Percentiles rank a stretch among this genome's conserved stretches.
Conservation (phyloP, 768 basidiomycete genomes). For the Piloderma croceum region DNA sequence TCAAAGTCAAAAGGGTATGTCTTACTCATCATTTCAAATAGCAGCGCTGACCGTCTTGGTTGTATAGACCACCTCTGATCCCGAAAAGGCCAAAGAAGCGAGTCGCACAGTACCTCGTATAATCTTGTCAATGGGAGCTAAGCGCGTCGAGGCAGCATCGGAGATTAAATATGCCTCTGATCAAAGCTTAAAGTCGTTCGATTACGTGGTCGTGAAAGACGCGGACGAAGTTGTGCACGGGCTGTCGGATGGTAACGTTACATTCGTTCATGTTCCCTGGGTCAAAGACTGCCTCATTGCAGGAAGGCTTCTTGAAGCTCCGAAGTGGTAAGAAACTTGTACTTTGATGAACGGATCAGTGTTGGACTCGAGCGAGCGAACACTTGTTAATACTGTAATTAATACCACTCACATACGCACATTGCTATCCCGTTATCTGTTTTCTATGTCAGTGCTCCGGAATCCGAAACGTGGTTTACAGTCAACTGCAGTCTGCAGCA, state of each 20-base stretch:
- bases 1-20: conserved; percentile 35
- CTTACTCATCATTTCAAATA: conserved; percentile 1
- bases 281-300: conserved; percentile 74
- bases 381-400: too few relatives aligned
- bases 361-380: too few relatives aligned
- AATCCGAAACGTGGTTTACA: too few relatives aligned
- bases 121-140: conserved; percentile 74
- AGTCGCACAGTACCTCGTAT: conserved; percentile 55
- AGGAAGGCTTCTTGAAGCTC: conserved; percentile 46
- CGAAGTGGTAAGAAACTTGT: too few relatives aligned
- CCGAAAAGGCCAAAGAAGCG: conserved; percentile 32
- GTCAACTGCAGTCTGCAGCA: too few relatives aligned
- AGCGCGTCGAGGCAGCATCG: conserved; percentile 57
- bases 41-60: conserved; percentile 9
- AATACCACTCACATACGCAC: too few relatives aligned
- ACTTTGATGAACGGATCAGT: too few relatives aligned
- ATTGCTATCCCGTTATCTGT: too few relatives aligned
- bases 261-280: conserved; percentile 57
- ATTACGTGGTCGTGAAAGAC: conserved; percentile 62
- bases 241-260: conserved; percentile 24
- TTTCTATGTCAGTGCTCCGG: too few relatives aligned
- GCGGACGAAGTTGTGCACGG: conserved; percentile 25
- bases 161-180: conserved; percentile 39
- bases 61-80: conserved; percentile 19
- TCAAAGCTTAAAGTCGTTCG: conserved; percentile 35